phyloP scores from a whole-genome alignment of 1,284 basidiomycete genomes.

The Ceratobasidium sp. region DNA sequence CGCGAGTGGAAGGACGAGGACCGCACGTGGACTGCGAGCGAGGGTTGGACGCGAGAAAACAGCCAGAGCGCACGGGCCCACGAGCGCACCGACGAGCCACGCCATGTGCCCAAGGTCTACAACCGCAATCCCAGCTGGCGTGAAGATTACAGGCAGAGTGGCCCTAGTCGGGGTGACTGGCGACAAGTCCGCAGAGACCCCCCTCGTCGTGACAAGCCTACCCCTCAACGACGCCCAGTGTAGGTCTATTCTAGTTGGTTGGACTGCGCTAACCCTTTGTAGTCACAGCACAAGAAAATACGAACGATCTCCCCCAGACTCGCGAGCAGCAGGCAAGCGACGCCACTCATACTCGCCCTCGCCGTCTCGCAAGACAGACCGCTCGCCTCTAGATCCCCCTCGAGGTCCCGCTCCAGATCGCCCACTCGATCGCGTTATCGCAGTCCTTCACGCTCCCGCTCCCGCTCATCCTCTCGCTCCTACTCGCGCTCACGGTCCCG shows the following conservation, averaged over 20 bases:
- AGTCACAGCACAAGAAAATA: conserved; percentile 8
- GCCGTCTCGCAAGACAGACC: conserved; percentile 33
- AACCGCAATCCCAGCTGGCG: conserved; percentile 31
- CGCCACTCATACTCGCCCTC: conserved; percentile 34
- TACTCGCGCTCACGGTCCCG: conserved; percentile 64
- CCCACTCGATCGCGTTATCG: conserved; percentile 44
- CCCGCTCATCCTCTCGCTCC: conserved; percentile 65
- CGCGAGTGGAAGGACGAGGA: too few species aligned
- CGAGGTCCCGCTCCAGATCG: conserved; percentile 38
- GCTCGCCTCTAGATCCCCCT: conserved; percentile 22
- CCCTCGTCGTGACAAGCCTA: too few species aligned
- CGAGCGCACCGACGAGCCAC: conserved; percentile 10
- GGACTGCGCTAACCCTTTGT: conserved; percentile 5
- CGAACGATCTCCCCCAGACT: conserved; percentile 24
- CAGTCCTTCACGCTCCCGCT: conserved; percentile 54
- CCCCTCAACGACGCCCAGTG: conserved; percentile 24
- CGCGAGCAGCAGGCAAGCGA: conserved; percentile 23
- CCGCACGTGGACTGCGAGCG: conserved; percentile 28
- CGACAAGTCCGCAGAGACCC: too few species aligned
- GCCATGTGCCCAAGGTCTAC: conserved; percentile 20
- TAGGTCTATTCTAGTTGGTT: neutral
- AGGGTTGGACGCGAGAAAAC: conserved; percentile 37
- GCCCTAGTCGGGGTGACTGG: conserved; percentile 8
- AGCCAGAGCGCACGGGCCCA: conserved; percentile 30
- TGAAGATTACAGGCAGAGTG: too few species aligned